Conservation (phyloP, 768 basidiomycete species). For the Megacollybia marginata region DNA sequence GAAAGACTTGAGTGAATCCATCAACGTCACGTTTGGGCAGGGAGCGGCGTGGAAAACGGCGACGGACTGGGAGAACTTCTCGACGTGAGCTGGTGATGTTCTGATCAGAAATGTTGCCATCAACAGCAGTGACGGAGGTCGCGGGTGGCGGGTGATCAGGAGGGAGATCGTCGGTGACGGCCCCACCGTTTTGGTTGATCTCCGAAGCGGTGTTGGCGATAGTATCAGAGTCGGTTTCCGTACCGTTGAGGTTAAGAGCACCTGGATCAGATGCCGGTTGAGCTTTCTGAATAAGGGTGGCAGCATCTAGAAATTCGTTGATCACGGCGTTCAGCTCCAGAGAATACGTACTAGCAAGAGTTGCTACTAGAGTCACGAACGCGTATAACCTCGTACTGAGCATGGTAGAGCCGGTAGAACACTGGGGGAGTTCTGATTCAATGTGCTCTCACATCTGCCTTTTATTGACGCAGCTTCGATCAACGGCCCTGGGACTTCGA, state of each 20-base stretch:
- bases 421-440: too few species aligned
- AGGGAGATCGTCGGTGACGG: constrained; percentile 4
- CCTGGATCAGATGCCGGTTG: neutral
- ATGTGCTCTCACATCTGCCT: too few species aligned
- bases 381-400: neutral
- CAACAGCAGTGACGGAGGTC: constrained; percentile 12
- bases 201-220: constrained; percentile 9
- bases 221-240: constrained; percentile 8
- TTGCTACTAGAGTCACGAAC: neutral
- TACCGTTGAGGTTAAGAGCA: constrained; percentile 3
- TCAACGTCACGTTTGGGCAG: neutral
- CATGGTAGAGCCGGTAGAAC: neutral
- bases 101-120: constrained; percentile 8
- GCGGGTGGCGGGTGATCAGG: constrained; percentile 8
- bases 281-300: neutral
- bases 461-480: too few species aligned
- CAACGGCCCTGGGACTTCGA: too few species aligned
- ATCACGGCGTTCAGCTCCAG: neutral
- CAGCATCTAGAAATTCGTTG: neutral
- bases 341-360: neutral
- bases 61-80: neutral
- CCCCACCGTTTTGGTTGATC: constrained; percentile 10
- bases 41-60: neutral
- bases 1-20: constrained; percentile 12
- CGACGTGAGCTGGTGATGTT: neutral